Conservation (phyloP, 2,329 filamentous ascomycete species). For the Aspergillus sp. region DNA sequence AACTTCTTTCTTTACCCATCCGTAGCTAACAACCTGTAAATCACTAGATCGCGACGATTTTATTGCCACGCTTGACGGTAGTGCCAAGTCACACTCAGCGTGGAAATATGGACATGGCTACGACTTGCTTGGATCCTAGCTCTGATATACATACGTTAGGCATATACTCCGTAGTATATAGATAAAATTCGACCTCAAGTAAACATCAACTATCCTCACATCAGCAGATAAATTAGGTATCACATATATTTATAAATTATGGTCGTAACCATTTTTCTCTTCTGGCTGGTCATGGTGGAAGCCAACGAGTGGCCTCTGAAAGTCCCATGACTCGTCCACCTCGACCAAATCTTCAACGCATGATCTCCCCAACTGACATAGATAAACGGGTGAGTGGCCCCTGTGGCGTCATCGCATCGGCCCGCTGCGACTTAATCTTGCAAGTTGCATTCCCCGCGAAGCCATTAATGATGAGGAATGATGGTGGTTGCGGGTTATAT, state of each 20-base stretch:
- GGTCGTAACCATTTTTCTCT: too few species aligned
- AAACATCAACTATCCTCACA: too few species aligned
- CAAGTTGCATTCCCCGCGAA: not conserved
- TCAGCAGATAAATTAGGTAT: too few species aligned
- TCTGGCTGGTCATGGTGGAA: too few species aligned
- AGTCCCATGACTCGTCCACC: not conserved
- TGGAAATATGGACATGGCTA: not conserved
- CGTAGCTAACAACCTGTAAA: not conserved
- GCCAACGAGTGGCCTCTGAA: too few species aligned
- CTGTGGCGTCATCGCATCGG: not conserved
- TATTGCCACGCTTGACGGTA: slow-evolving; percentile 9
- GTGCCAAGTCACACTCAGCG: not conserved
- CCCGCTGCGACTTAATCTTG: not conserved
- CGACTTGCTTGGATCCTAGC: not conserved
- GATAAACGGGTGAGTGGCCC: not conserved
- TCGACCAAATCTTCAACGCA: not conserved
- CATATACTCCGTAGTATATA: too few species aligned
- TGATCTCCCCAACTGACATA: slow-evolving; percentile 1
- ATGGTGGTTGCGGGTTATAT: too few species aligned
- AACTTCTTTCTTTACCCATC: not conserved
- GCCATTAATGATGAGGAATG: too few species aligned
- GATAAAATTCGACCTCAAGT: too few species aligned
- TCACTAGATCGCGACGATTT: slow-evolving; percentile 22
- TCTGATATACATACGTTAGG: too few species aligned
- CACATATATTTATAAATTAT: too few species aligned